Percentiles rank a stretch among this genome's conserved stretches.
phyloP scores from a whole-genome alignment of 345 rosid species.

The Acer campestre region DNA sequence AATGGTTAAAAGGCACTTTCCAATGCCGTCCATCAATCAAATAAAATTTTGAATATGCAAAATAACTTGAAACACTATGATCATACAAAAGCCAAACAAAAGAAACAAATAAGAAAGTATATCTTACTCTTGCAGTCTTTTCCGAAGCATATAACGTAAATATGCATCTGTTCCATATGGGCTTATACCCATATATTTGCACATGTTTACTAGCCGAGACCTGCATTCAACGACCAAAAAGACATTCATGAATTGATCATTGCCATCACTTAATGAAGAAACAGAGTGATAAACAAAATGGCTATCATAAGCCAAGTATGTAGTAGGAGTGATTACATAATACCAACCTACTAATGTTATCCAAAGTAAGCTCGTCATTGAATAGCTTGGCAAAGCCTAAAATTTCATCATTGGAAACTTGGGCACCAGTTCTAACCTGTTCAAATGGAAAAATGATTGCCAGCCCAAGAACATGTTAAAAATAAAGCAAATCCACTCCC shows the following conservation, averaged over 20 bases:
- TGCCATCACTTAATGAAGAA: background rate
- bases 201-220: slow-evolving; percentile 94
- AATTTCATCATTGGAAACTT: slow-evolving; percentile 93
- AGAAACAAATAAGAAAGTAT: slow-evolving; percentile 3
- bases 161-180: slow-evolving; percentile 97
- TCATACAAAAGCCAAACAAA: background rate
- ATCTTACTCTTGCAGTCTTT: slow-evolving; percentile 83
- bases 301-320: slow-evolving; percentile 3
- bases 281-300: slow-evolving; percentile 15
- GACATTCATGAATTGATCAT: slow-evolving; percentile 1
- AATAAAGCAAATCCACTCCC: background rate
- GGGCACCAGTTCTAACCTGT: slow-evolving; percentile 91
- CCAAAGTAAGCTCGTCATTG: slow-evolving; percentile 94
- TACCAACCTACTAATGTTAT: slow-evolving; percentile 88
- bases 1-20: background rate
- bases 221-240: slow-evolving; percentile 46
- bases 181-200: slow-evolving; percentile 97
- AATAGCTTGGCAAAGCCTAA: slow-evolving; percentile 94
- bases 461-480: background rate
- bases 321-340: slow-evolving; percentile 9
- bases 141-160: slow-evolving; percentile 91
- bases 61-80: background rate
- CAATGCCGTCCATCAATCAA: background rate
- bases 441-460: slow-evolving; percentile 20
- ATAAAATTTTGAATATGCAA: background rate